Evolutionary conservation across 352 stramenopile species (phyloP).

Genomic region (Globisporangium polare): DNA sequence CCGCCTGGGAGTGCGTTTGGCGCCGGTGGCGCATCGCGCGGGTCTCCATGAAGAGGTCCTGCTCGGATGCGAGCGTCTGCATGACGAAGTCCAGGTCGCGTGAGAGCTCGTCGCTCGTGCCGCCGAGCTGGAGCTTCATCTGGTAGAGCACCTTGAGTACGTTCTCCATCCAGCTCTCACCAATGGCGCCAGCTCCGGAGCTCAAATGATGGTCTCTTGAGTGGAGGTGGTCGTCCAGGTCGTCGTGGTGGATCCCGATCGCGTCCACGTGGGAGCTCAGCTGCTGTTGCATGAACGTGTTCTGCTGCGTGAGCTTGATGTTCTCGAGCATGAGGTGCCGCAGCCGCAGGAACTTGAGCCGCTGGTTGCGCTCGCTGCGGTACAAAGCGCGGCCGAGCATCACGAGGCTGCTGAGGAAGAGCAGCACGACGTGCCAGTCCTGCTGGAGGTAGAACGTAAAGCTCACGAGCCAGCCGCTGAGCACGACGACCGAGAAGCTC

Average conservation of each 20-base stretch:
- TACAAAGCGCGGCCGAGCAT: constrained; percentile 43
- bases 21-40: constrained; percentile 10
- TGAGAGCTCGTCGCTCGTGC: constrained; percentile 30
- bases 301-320: constrained; percentile 52
- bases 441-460: constrained; percentile 19
- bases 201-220: background rate
- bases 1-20: constrained; percentile 16
- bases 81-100: constrained; percentile 63
- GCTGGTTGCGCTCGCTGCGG: constrained; percentile 31
- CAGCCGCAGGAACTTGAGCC: constrained; percentile 49
- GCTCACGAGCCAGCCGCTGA: constrained; percentile 31
- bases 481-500: constrained; percentile 18
- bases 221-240: background rate
- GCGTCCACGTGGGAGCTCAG: constrained; percentile 58
- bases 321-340: constrained; percentile 64
- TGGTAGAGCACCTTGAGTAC: constrained; percentile 54
- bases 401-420: constrained; percentile 34
- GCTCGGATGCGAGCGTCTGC: constrained; percentile 56
- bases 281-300: constrained; percentile 63
- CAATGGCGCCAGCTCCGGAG: constrained; percentile 18
- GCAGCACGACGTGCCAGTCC: constrained; percentile 47
- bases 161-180: constrained; percentile 75
- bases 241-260: constrained; percentile 37
- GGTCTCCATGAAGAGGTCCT: constrained; percentile 54
- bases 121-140: constrained; percentile 36